Evolutionary conservation across 1,139 yeast species (phyloP).

Genomic region (Yamadazyma taylorii): DNA sequence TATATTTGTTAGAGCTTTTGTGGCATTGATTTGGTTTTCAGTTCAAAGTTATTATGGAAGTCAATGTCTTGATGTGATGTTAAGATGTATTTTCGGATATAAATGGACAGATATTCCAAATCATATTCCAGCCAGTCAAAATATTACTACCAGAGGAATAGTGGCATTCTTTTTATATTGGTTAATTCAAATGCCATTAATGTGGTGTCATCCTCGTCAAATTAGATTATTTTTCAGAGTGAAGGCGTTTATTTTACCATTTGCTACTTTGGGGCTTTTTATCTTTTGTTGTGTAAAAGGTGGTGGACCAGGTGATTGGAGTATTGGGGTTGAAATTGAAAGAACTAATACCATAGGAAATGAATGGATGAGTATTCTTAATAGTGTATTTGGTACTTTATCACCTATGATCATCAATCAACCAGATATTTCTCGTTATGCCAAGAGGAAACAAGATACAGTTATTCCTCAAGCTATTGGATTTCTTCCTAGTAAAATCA

Average conservation of each 20-base stretch:
- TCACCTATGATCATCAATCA: constrained; percentile 19
- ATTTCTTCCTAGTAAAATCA: constrained; percentile 16
- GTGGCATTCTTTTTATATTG: constrained; percentile 15
- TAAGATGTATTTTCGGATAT: constrained; percentile 16
- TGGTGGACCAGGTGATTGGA: constrained; percentile 17
- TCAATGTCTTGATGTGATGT: constrained; percentile 10
- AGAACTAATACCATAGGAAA: constrained; percentile 10
- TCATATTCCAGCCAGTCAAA: constrained; percentile 13
- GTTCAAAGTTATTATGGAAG: constrained; percentile 17
- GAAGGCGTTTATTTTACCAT: constrained; percentile 15
- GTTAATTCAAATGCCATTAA: constrained; percentile 17
- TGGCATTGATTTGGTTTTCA: constrained; percentile 17
- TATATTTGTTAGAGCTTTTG: constrained; percentile 16
- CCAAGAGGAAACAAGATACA: constrained; percentile 14
- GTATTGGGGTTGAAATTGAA: constrained; percentile 9
- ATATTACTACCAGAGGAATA: constrained; percentile 14
- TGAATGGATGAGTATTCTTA: constrained; percentile 17
- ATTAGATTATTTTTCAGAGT: constrained; percentile 15
- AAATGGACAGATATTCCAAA: constrained; percentile 15
- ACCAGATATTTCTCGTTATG: constrained; percentile 18
- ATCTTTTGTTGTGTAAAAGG: constrained; percentile 16
- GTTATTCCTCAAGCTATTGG: constrained; percentile 17
- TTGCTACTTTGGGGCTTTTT: constrained; percentile 16
- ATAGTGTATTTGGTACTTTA: constrained; percentile 17
- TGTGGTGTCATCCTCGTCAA: constrained; percentile 17